Evolutionary conservation across 495 filamentous ascomycete species (phyloP), one percentile per base, ranked within the genome.

Genomic region (Neurospora terricola): DNA sequence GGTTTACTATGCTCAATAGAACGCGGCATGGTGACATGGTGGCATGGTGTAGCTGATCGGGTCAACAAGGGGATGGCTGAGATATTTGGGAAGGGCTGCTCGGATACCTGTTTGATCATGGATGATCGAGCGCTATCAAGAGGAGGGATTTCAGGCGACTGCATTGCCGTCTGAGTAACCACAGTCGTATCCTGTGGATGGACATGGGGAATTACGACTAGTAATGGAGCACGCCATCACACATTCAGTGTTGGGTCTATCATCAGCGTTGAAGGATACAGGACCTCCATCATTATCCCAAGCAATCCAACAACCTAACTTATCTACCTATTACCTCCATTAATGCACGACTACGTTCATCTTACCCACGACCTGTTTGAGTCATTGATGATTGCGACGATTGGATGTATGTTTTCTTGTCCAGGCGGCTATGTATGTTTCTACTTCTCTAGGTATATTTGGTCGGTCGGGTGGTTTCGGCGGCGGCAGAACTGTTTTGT

Each of bases 1-100:
- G 73, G 91, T 92, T 76, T 96, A 93, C 78, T 77, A 75, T 48
- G 72, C 72, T 43, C 75, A 78, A 66, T 79, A 80, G 78, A 7
- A 18, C 27, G 70, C 71, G 38, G 16, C 21, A 27, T 43, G 42
- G 3, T 30, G 27, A 5, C 27, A 16, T 34, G 27, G 3, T 30
- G 27, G 12, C 27, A 16, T 34, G 27, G 7, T 30, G 1, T 66
- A 18, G 54, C 54, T 30, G 27, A 66, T 66, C 14, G 27, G 54
- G 54, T 34, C 14, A 34, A 66, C 14, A 36, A 66, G 27, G 6
- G 1, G 3, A 66, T 66, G 54, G 27, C 6, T 66, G 54, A 8
- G 3, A 27, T 4, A 9, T 16, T 3, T 66, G 27, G 54, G 27
- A 9, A 27, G 12, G 12, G 14, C 23, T 66, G 27, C 21, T 1